Conservation (phyloP, 1,139 yeast species). For the Geotrichum klebahnii region DNA sequence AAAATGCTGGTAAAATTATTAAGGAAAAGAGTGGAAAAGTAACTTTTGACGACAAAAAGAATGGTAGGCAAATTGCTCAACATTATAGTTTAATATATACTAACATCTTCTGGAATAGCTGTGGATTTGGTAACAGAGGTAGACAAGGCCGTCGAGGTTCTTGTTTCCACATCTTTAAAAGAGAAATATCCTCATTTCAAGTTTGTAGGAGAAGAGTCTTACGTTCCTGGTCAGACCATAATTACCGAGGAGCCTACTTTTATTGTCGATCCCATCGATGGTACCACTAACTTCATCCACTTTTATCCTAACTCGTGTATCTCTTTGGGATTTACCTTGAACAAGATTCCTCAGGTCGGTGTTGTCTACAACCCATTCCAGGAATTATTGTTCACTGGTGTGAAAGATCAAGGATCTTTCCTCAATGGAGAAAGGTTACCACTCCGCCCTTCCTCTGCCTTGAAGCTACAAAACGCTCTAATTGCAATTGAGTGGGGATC, state of each 20-base stretch:
- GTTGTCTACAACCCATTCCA: slow-evolving; percentile 56
- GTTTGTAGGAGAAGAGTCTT: slow-evolving; percentile 59
- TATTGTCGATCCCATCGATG: slow-evolving; percentile 60
- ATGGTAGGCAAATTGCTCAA: slow-evolving; percentile 34
- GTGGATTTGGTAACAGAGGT: slow-evolving; percentile 58
- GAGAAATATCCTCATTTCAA: slow-evolving; percentile 46
- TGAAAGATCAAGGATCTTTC: slow-evolving; percentile 51
- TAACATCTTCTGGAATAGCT: slow-evolving; percentile 28
- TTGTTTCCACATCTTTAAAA: slow-evolving; percentile 42
- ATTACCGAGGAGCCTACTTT: slow-evolving; percentile 54
- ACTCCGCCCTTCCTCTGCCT: slow-evolving; percentile 38
- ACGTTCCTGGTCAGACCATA: slow-evolving; percentile 44
- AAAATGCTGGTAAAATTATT: slow-evolving; percentile 50
- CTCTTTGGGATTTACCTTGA: slow-evolving; percentile 53
- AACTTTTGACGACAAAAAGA: slow-evolving; percentile 50
- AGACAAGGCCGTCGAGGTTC: slow-evolving; percentile 52
- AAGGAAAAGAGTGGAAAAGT: slow-evolving; percentile 47
- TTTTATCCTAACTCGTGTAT: slow-evolving; percentile 58
- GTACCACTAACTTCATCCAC: slow-evolving; percentile 60
- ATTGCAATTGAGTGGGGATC: slow-evolving; percentile 60
- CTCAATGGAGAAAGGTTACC: slow-evolving; percentile 47
- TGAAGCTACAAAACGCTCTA: slow-evolving; percentile 49
- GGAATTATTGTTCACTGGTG: slow-evolving; percentile 48
- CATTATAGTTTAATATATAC: not conserved
- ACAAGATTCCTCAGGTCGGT: slow-evolving; percentile 51